Conservation (phyloP, 176 grass and related monocot genomes). For the Hordeum marinum region DNA sequence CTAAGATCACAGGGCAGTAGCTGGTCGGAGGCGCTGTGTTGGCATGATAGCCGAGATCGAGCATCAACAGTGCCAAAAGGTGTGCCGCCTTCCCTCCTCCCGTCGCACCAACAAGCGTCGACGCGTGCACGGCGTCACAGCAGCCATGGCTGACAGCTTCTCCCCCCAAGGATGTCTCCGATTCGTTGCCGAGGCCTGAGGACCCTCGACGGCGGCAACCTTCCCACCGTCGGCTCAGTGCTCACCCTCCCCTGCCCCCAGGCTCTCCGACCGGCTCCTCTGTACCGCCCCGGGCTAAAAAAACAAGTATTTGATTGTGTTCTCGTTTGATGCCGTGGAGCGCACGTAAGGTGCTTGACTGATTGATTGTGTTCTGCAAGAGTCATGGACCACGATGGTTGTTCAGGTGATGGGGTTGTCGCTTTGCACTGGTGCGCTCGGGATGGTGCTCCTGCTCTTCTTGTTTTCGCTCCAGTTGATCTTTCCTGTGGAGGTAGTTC, state of each 20-base stretch:
- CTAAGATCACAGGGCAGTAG: no score
- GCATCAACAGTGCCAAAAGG: no score
- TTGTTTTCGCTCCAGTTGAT: no score
- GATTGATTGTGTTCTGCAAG: conserved; percentile 40
- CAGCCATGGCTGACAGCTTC: conserved; percentile 67
- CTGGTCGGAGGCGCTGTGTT: no score
- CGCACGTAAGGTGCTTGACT: conserved; percentile 31
- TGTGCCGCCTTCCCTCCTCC: background rate
- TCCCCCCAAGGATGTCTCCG: conserved; percentile 64
- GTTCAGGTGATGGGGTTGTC: conserved; percentile 50
- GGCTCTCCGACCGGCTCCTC: conserved; percentile 41
- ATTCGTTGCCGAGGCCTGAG: conserved; percentile 51
- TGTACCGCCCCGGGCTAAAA: conserved; percentile 55
- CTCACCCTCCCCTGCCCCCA: conserved; percentile 59
- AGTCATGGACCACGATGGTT: conserved; percentile 46
- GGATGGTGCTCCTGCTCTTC: conserved; percentile 62
- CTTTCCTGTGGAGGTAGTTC: no score
- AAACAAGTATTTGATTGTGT: conserved; percentile 29
- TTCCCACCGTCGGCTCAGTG: conserved; percentile 19
- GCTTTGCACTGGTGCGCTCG: conserved; percentile 71
- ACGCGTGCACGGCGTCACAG: background rate
- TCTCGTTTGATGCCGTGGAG: background rate
- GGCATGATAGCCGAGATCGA: no score
- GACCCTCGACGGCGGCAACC: conserved; percentile 14
- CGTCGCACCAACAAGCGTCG: conserved; percentile 19